These are phyloP conservation scores for Nigrograna mackinnonii DNA, from an alignment of 2,329 filamentous ascomycete genomes.

Conservation along the genomic window DNA sequence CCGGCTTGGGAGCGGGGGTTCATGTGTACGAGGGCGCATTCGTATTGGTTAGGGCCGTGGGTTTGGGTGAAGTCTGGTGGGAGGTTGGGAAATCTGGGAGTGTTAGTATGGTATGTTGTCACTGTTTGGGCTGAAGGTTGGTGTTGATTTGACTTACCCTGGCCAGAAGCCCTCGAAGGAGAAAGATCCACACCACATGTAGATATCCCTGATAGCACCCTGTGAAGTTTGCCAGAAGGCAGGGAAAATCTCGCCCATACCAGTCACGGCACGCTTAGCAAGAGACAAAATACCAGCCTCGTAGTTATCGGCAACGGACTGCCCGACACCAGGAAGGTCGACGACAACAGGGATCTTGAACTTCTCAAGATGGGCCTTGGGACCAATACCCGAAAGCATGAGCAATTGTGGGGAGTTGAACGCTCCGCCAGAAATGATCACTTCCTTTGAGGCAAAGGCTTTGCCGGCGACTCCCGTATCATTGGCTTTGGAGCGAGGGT, in stretches of 20 bases:
- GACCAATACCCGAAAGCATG: conserved; percentile 65
- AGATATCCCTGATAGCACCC: conserved; percentile 26
- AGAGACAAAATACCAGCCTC: conserved; percentile 23
- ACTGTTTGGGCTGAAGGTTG: neutral
- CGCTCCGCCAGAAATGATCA: conserved; percentile 47
- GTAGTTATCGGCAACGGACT: conserved; percentile 24
- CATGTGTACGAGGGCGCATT: conserved; percentile 32
- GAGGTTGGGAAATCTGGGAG: conserved; percentile 17
- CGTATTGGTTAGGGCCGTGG: conserved; percentile 26
- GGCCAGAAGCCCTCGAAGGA: conserved; percentile 33
- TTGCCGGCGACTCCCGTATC: conserved; percentile 32
- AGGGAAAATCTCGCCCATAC: conserved; percentile 24
- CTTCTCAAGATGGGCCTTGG: conserved; percentile 54
- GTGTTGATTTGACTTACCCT: conserved; percentile 11
- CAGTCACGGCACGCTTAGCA: conserved; percentile 16
- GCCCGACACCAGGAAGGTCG: conserved; percentile 63
- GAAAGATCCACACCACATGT: conserved; percentile 32
- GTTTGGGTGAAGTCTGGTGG: conserved; percentile 21
- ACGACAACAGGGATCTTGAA: conserved; percentile 57
- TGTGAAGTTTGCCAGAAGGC: conserved; percentile 26
- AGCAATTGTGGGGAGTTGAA: conserved; percentile 67
- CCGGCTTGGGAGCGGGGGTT: conserved; percentile 63
- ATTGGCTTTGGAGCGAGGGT: conserved; percentile 38
- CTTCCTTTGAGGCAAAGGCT: conserved; percentile 41
- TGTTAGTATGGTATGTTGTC: neutral